A percentile compares a stretch with the other conserved stretches of the same genome.
Evolutionary conservation across 768 basidiomycete species (phyloP).

Genomic region (Tephrocybe sp.): DNA sequence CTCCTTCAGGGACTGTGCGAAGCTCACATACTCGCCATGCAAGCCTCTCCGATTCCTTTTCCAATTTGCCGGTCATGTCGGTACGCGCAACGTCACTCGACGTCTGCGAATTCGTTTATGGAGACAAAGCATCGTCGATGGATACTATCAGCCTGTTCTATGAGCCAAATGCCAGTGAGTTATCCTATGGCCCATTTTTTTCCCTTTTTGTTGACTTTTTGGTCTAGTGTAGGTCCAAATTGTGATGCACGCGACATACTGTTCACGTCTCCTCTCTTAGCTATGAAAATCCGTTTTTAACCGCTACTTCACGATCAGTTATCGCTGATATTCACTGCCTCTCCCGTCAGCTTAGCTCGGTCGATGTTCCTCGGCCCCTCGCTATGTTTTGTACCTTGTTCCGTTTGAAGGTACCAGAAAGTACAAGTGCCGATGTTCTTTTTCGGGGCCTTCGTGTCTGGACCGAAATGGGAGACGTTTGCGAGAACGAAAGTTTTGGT

Average conservation of each 20-base stretch:
- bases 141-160: slow-evolving; percentile 64
- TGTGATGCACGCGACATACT: not conserved
- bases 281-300: slow-evolving; percentile 80
- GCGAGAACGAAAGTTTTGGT: slow-evolving; percentile 83
- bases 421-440: slow-evolving; percentile 37
- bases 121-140: slow-evolving; percentile 49
- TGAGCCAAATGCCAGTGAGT: slow-evolving; percentile 67
- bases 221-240: slow-evolving; percentile 39
- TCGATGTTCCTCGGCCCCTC: slow-evolving; percentile 70
- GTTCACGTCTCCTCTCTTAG: slow-evolving; percentile 29
- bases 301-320: slow-evolving; percentile 70
- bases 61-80: slow-evolving; percentile 39
- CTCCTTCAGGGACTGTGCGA: not conserved
- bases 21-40: slow-evolving; percentile 5
- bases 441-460: slow-evolving; percentile 70
- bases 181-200: slow-evolving; percentile 1
- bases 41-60: slow-evolving; percentile 23
- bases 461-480: slow-evolving; percentile 74
- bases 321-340: slow-evolving; percentile 72
- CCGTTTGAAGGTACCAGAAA: slow-evolving; percentile 29
- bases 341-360: slow-evolving; percentile 54
- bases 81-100: slow-evolving; percentile 63
- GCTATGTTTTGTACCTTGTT: slow-evolving; percentile 60
- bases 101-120: slow-evolving; percentile 71
- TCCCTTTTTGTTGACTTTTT: slow-evolving; percentile 17